Evolutionary conservation across 1,284 basidiomycete genomes (phyloP), one percentile per base, ranked within the genome.

Genomic region (Blastosporella zonata): DNA sequence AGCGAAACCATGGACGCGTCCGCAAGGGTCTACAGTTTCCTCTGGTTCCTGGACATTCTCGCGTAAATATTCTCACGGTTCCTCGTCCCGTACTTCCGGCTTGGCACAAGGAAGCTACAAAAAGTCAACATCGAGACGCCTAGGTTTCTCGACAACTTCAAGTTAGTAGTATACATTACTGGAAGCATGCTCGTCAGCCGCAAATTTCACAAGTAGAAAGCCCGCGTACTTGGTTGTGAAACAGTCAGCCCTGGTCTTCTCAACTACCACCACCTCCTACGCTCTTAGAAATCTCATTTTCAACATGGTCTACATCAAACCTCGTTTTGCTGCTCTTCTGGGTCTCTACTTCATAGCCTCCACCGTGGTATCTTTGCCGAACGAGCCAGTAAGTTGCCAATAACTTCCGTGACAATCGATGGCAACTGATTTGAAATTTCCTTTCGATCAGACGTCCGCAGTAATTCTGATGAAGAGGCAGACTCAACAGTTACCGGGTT

Each of bases 321-420:
- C 52, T 40, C 59, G 53, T 38, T 55, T 55, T 48, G 42, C 57
- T 25, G 31, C 48, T 47, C 51, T 60, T 39, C 39, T 57, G 35
- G 53, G 47, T 39, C 44, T 60, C 33, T 58, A 47, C 31, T 31
- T 38, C 36, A 28, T 46, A 21, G 55, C 50, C 15, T 44, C 43
- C 21, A 27, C 28, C 12, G 43, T 47, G 23, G 25, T 22, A 9
- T 47, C 49, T 23, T 31, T 46, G 6, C 22, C 47, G 22, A 43
- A 10, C 15, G 17, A 15, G 21, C 40, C 47, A 35, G 50, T 52
- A 17, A 43, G 18, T 27, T 27, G 25, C 29, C 10, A 31, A 31
- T 38, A 15, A 29, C 17, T n/a, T 18, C 28, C 22, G 7, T n/a
- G 17, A 22, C 17, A 25, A 17, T 18, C 25, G 12, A 10, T 25